A percentile compares a stretch with the other conserved stretches of the same genome.
Evolutionary conservation across 805 yeast genomes (phyloP).

Genomic region (Yarrowia sp.): DNA sequence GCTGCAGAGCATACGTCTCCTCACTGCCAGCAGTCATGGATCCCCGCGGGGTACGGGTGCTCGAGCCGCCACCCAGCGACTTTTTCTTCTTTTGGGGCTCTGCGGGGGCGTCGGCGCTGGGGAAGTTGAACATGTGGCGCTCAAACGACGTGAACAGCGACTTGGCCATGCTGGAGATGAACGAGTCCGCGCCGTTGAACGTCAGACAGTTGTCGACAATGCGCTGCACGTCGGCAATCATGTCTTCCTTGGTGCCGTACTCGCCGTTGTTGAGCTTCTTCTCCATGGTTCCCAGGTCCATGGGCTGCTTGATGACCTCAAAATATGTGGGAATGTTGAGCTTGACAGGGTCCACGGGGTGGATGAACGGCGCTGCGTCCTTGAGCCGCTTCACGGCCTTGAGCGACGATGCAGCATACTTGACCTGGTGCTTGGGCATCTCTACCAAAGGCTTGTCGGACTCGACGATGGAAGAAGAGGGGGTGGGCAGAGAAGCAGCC

Average conservation of each 20-base stretch:
- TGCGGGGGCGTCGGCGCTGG: conserved; percentile 58
- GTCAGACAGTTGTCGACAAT: conserved; percentile 83
- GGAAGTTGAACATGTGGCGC: conserved; percentile 91
- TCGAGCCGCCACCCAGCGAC: conserved; percentile 23
- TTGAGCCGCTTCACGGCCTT: conserved; percentile 88
- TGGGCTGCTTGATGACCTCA: conserved; percentile 82
- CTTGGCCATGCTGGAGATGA: conserved; percentile 89
- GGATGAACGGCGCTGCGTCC: conserved; percentile 88
- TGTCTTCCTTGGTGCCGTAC: conserved; percentile 71
- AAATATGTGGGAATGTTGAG: conserved; percentile 90
- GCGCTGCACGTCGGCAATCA: conserved; percentile 78
- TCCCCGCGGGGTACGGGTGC: conserved; percentile 35
- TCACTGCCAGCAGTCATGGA: conserved; percentile 41
- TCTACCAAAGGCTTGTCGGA: conserved; percentile 34
- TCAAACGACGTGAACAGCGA: conserved; percentile 91
- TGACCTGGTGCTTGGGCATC: conserved; percentile 71
- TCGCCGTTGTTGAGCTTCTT: conserved; percentile 72
- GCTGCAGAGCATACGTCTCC: conserved; percentile 49
- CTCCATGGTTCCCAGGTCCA: conserved; percentile 94
- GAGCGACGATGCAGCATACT: conserved; percentile 76
- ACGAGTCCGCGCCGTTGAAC: conserved; percentile 85
- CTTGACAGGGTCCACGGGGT: conserved; percentile 88
- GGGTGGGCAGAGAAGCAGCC: conserved; percentile 31
- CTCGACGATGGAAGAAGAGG: conserved; percentile 21
- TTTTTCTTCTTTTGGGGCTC: conserved; percentile 31